Conservation (phyloP, 352 stramenopile genomes). For the Halophytophthora batemanensis region DNA sequence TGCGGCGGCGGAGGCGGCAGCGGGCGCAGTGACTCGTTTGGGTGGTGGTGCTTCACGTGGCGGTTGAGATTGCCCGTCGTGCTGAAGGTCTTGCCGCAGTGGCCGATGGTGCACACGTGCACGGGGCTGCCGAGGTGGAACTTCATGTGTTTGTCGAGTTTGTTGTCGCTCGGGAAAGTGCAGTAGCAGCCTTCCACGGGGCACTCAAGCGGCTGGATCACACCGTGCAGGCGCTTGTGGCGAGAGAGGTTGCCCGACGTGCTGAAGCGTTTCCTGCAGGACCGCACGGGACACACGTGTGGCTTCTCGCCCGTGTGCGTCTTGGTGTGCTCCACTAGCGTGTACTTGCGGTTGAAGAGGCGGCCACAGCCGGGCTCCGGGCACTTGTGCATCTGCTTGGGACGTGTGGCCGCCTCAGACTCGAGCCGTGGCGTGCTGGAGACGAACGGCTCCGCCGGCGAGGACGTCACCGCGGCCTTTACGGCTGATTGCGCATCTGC, state of each 20-base stretch:
- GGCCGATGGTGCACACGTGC: conserved; percentile 30
- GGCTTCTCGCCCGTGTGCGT: conserved; percentile 26
- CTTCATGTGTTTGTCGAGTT: conserved; percentile 38
- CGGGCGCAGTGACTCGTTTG: conserved; percentile 21
- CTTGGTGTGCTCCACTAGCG: conserved; percentile 33
- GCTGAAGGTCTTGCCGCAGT: conserved; percentile 58
- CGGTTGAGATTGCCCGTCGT: conserved; percentile 57
- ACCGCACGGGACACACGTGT: conserved; percentile 25
- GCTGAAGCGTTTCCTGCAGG: conserved; percentile 37
- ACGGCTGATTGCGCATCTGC: conserved; percentile 2
- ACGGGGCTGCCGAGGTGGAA: conserved; percentile 38
- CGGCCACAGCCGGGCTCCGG: conserved; percentile 17
- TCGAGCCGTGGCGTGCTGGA: conserved; percentile 1
- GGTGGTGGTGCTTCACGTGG: conserved; percentile 39
- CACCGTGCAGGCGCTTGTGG: conserved; percentile 35
- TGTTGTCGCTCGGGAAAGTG: conserved; percentile 27
- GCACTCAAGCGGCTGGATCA: conserved; percentile 23
- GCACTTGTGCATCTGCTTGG: conserved; percentile 18
- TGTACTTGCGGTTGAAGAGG: conserved; percentile 22
- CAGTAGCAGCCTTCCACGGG: conserved; percentile 24
- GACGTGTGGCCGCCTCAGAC: not conserved
- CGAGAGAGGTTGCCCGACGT: conserved; percentile 42
- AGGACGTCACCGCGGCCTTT: not conserved
- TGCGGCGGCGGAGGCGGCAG: conserved; percentile 12
- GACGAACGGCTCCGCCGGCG: too few relatives aligned